A percentile compares a stretch with the other conserved stretches of the same genome.
phyloP scores from a whole-genome alignment of 305 asterid genomes.

The Solanum hybrid region DNA sequence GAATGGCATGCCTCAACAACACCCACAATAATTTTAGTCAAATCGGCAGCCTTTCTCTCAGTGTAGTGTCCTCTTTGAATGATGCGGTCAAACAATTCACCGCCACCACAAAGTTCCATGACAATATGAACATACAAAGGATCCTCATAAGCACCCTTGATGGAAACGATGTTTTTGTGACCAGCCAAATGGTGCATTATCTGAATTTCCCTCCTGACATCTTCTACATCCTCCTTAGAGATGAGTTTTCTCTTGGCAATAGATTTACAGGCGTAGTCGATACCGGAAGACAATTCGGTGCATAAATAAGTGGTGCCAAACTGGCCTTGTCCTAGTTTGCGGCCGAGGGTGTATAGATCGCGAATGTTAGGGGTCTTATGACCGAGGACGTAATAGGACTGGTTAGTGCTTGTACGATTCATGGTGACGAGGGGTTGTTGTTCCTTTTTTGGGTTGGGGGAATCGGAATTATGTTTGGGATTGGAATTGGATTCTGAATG shows the following conservation, averaged over 20 bases:
- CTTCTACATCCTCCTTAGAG: slow-evolving; percentile 79
- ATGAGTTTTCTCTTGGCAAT: slow-evolving; percentile 77
- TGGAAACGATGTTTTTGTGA: slow-evolving; percentile 74
- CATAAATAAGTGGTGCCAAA: slow-evolving; percentile 75
- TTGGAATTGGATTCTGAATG: slow-evolving; percentile 31
- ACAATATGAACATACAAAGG: slow-evolving; percentile 73
- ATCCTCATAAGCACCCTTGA: slow-evolving; percentile 90
- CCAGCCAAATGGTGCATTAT: slow-evolving; percentile 93
- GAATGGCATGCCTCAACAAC: slow-evolving; percentile 95
- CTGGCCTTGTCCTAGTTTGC: slow-evolving; percentile 81
- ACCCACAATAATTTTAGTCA: slow-evolving; percentile 75
- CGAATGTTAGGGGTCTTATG: slow-evolving; percentile 68
- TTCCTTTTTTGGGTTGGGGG: slow-evolving; percentile 23
- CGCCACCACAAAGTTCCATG: slow-evolving; percentile 92
- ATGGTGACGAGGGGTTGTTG: slow-evolving; percentile 25
- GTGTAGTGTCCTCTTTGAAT: slow-evolving; percentile 83
- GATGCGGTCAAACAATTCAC: slow-evolving; percentile 84
- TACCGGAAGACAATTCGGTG: slow-evolving; percentile 49
- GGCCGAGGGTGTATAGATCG: slow-evolving; percentile 68
- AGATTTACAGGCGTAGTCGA: slow-evolving; percentile 78
- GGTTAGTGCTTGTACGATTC: slow-evolving; percentile 45
- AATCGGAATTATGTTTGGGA: slow-evolving; percentile 27
- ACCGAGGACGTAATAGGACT: slow-evolving; percentile 61
- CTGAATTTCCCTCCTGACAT: slow-evolving; percentile 91
- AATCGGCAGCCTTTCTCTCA: slow-evolving; percentile 82